Base-by-base conservation (phyloP, 192 early-diverging fungal species). In the Mortierella antarctica region DNA sequence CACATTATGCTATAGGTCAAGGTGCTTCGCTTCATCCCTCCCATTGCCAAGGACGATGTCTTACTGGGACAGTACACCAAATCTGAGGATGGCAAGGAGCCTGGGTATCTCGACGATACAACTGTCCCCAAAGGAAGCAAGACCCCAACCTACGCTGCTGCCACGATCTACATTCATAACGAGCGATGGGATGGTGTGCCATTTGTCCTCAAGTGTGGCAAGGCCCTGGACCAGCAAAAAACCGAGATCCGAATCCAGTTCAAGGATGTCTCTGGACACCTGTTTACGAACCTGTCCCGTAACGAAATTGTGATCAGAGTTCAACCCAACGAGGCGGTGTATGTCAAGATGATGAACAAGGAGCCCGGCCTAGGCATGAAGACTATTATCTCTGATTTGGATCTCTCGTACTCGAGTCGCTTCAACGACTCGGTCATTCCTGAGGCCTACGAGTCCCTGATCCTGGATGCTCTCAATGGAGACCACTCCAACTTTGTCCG, bases 321-420 rank as follows among this genome's bases (percentile, higher is more conserved):
- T 50, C 95, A 97, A 63, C 98, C 98, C 5, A 89, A 93, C 65
- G 98, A 99, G 80, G 94, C 97, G 3, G 92, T 99, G 15, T 97
- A 98, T 85, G 93, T 98, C 89, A 99, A 99, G 88, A 92, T 96
- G 69, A 95, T 93, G 80, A 97, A 96, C 90, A 99, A 99, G 83
- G 89, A 92, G 62, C 97, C 94, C 14, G 98, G 98, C 17, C 88
- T 98, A 54, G 94, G 94, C 11, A 89, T 90, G 83, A 88, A 93
- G 59, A 90, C 93, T 62, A 89, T 92, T 63, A 93, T 95, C 74
- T 93, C 95, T 13, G 98, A 99, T 82, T 89, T 99, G 17, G 97
- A 99, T 79, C 86, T 99, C 61, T 93, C 95, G 7, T 99, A 99
- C 87, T 86, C 91, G 58, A 90, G 90, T 76, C 93, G 98, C 45